Percentiles rank a stretch among this genome's conserved stretches.
phyloP scores from a whole-genome alignment of 1,284 basidiomycete genomes.

The Cutaneotrichosporon sp. region DNA sequence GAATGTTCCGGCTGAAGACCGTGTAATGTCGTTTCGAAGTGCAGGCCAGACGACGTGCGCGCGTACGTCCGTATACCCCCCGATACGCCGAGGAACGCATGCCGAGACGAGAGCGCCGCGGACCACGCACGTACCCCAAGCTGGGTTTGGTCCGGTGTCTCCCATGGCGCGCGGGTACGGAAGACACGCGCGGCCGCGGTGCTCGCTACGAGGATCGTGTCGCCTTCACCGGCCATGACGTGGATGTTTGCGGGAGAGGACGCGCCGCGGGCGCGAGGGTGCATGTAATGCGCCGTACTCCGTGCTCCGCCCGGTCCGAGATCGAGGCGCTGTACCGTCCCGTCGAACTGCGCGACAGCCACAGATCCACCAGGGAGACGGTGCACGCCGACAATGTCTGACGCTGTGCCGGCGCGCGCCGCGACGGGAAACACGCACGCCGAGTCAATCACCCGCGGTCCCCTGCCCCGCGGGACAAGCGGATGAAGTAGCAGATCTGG shows the following conservation, averaged over 20 bases:
- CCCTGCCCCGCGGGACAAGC: conserved; percentile 7
- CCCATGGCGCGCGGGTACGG: conserved; percentile 35
- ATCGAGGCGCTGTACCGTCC: conserved; percentile 30
- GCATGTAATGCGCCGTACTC: conserved; percentile 16
- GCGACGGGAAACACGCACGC: conserved; percentile 22
- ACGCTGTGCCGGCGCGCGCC: conserved; percentile 17
- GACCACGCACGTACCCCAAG: conserved; percentile 36
- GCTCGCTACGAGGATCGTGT: conserved; percentile 26
- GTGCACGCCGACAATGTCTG: conserved; percentile 36
- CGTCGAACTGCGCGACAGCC: conserved; percentile 36
- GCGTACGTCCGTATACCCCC: conserved; percentile 8
- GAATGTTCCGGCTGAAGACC: not conserved
- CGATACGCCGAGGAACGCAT: conserved; percentile 8
- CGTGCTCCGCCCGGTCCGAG: not conserved
- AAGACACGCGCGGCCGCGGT: conserved; percentile 23
- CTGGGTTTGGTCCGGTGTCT: conserved; percentile 20
- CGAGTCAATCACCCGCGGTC: not conserved
- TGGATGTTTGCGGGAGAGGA: conserved; percentile 10
- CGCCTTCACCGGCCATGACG: conserved; percentile 8
- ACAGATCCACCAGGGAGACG: conserved; percentile 8
- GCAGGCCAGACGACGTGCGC: not conserved
- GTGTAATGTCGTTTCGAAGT: not conserved
- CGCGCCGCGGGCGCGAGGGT: conserved; percentile 7
- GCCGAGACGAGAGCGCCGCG: conserved; percentile 15
- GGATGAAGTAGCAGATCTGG: conserved; percentile 30